These are phyloP conservation scores for Lunularia cruciata DNA, from an alignment of 225 moss, liverwort and hornwort genomes.

Conservation along the genomic window DNA sequence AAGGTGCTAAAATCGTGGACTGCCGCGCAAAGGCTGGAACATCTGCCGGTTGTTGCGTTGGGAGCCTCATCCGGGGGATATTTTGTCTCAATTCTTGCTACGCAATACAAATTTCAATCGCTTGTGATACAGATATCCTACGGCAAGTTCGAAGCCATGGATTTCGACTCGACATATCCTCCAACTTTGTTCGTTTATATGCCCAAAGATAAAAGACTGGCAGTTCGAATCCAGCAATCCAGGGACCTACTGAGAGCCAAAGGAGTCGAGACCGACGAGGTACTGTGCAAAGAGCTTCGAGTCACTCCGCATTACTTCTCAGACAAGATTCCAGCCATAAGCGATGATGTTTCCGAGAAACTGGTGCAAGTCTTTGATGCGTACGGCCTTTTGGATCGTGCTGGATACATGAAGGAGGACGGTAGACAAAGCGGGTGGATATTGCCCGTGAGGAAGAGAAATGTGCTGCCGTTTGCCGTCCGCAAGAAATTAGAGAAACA, in stretches of 20 bases:
- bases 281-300: constrained; percentile 51
- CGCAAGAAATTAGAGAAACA: constrained; percentile 56
- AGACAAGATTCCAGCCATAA: constrained; percentile 68
- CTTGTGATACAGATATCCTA: constrained; percentile 79
- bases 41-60: constrained; percentile 66
- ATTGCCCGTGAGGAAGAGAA: constrained; percentile 48
- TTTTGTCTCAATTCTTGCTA: constrained; percentile 69
- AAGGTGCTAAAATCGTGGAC: constrained; percentile 63
- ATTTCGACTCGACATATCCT: constrained; percentile 54
- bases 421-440: constrained; percentile 55
- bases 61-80: constrained; percentile 93
- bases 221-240: constrained; percentile 40
- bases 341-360: constrained; percentile 48
- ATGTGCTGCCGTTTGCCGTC: constrained; percentile 44
- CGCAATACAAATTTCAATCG: constrained; percentile 59
- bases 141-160: constrained; percentile 62
- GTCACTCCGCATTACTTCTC: constrained; percentile 63
- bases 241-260: constrained; percentile 50
- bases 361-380: constrained; percentile 50
- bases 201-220: constrained; percentile 64
- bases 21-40: constrained; percentile 40
- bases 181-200: constrained; percentile 93
- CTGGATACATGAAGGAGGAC: constrained; percentile 56
- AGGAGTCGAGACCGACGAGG: constrained; percentile 59
- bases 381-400: constrained; percentile 44